These are phyloP conservation scores for Rhodotorula sp. DNA, from an alignment of 1,284 basidiomycete species.

Conservation along the genomic window DNA sequence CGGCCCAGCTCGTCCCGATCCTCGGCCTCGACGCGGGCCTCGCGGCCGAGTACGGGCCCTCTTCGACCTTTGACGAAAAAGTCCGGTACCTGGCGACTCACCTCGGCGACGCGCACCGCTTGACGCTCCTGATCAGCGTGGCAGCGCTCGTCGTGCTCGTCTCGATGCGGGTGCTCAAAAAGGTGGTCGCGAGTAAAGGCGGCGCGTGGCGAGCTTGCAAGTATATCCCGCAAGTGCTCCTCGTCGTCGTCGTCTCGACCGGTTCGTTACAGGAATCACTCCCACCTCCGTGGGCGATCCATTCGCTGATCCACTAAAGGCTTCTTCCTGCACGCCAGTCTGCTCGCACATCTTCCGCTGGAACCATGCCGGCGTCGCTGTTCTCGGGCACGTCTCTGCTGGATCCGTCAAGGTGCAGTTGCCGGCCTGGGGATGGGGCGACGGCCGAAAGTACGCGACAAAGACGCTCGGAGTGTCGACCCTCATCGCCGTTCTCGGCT, in stretches of 20 bases:
- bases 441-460: slow-evolving; percentile 12
- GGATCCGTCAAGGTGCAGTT: slow-evolving; percentile 37
- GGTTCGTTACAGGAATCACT: slow-evolving; percentile 54
- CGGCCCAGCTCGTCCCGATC: slow-evolving; percentile 72
- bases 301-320: slow-evolving; percentile 4
- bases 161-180: slow-evolving; percentile 55
- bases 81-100: slow-evolving; percentile 71
- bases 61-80: slow-evolving; percentile 69
- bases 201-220: slow-evolving; percentile 57
- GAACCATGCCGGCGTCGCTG: slow-evolving; percentile 73
- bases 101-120: slow-evolving; percentile 60
- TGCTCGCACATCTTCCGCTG: slow-evolving; percentile 69
- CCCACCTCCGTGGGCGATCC: not conserved
- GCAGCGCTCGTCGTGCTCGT: slow-evolving; percentile 60
- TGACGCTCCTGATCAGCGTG: slow-evolving; percentile 72
- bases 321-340: slow-evolving; percentile 53
- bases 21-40: slow-evolving; percentile 24
- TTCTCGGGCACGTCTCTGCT: slow-evolving; percentile 61
- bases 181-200: slow-evolving; percentile 58
- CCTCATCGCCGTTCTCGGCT: slow-evolving; percentile 40
- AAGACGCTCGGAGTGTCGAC: slow-evolving; percentile 30
- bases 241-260: slow-evolving; percentile 74
- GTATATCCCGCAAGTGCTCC: slow-evolving; percentile 77
- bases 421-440: slow-evolving; percentile 41
- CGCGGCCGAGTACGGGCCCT: slow-evolving; percentile 9